These are phyloP conservation scores for Albugo laibachii DNA, from an alignment of 352 stramenopile genomes.

Conservation along the genomic window DNA sequence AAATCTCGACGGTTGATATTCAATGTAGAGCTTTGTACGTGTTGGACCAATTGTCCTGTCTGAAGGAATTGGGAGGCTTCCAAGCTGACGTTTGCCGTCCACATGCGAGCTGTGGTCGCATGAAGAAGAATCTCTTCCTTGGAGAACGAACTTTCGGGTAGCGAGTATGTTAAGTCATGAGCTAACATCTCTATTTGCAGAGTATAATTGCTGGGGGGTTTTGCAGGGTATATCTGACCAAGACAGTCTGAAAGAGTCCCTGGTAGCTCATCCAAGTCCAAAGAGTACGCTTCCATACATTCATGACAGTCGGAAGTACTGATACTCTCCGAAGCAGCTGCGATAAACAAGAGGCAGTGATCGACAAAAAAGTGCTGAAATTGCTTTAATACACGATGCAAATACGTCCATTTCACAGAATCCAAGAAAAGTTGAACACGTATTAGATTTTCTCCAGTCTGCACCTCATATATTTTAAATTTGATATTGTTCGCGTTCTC, in stretches of 20 bases:
- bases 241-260: too few relatives aligned
- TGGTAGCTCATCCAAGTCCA: too few relatives aligned
- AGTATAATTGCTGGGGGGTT: background rate
- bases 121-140: conserved; percentile 48
- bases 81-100: conserved; percentile 40
- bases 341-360: conserved; percentile 13
- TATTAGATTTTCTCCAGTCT: conserved; percentile 10
- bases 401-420: conserved; percentile 58
- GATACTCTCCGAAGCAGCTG: too few relatives aligned
- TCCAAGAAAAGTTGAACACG: conserved; percentile 14
- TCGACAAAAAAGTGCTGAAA: conserved; percentile 58
- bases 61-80: conserved; percentile 53
- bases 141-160: conserved; percentile 64
- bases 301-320: too few relatives aligned
- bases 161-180: conserved; percentile 60
- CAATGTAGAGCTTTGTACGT: too few relatives aligned
- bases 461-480: conserved; percentile 7
- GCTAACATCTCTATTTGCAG: conserved; percentile 38
- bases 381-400: conserved; percentile 77
- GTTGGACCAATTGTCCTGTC: conserved; percentile 46
- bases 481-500: conserved; percentile 18
- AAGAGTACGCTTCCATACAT: too few relatives aligned
- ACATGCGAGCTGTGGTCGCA: conserved; percentile 51
- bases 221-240: too few relatives aligned
- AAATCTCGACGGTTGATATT: too few relatives aligned